Conservation (phyloP, 768 basidiomycete species). For the Daedaleopsis sinensis region DNA sequence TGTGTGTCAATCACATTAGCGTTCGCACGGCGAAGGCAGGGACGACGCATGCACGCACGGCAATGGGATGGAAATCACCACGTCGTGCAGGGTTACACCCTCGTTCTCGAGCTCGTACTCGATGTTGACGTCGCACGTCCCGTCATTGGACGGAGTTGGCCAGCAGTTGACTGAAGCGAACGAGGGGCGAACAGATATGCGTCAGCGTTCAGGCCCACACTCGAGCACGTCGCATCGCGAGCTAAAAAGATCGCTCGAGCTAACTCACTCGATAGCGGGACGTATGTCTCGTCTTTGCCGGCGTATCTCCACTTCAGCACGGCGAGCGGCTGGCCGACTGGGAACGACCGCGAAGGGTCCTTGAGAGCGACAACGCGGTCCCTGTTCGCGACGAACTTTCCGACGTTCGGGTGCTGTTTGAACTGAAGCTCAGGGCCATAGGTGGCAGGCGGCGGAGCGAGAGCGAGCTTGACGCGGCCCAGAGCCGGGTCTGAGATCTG, state of each 20-base stretch:
- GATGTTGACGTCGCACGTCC: slow-evolving; percentile 93
- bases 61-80: slow-evolving; percentile 89
- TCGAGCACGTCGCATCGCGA: not conserved
- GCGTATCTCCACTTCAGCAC: slow-evolving; percentile 94
- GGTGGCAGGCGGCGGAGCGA: slow-evolving; percentile 57
- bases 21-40: not conserved
- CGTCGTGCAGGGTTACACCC: slow-evolving; percentile 77
- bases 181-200: no score
- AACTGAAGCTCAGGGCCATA: slow-evolving; percentile 81
- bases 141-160: slow-evolving; percentile 91
- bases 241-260: not conserved
- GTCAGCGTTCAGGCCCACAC: not conserved
- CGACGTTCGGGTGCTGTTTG: slow-evolving; percentile 96
- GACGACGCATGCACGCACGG: slow-evolving; percentile 60
- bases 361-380: slow-evolving; percentile 80
- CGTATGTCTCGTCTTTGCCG: slow-evolving; percentile 88
- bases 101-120: slow-evolving; percentile 96
- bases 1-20: slow-evolving; percentile 30
- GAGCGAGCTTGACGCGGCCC: slow-evolving; percentile 69
- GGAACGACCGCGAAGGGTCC: slow-evolving; percentile 82
- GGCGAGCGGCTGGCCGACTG: slow-evolving; percentile 81
- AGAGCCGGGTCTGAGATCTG: slow-evolving; percentile 77
- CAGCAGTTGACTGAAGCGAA: slow-evolving; percentile 85
- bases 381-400: slow-evolving; percentile 73
- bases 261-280: slow-evolving; percentile 86